These are phyloP conservation scores for Chloroidium sp. DNA, from an alignment of 163 green algal genomes.

Conservation along the genomic window DNA sequence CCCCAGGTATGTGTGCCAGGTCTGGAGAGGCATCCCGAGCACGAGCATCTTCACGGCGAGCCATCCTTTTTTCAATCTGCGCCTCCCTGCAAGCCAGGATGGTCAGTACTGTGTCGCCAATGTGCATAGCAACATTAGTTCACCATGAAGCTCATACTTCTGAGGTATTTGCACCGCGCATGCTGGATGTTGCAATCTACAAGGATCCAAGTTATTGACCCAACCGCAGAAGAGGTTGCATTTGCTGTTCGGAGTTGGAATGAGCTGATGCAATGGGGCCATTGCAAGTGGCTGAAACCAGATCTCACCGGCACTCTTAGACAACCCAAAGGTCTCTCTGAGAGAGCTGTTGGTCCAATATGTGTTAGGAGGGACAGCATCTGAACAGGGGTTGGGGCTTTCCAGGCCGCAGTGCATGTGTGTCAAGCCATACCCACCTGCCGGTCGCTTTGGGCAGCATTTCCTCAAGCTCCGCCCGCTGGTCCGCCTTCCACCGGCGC, in stretches of 20 bases:
- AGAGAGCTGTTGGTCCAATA: no score
- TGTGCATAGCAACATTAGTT: no score
- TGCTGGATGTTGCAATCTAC: not conserved
- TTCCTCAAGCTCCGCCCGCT: conserved; percentile 50
- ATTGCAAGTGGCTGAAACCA: no score
- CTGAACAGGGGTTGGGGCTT: no score
- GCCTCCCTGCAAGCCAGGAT: conserved; percentile 30
- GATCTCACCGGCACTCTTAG: not conserved
- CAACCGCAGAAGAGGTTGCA: not conserved
- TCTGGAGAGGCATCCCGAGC: conserved; percentile 38
- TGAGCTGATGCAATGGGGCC: not conserved
- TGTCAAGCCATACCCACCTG: conserved; percentile 11
- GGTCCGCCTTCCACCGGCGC: conserved; percentile 29
- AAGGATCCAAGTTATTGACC: not conserved
- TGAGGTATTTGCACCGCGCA: not conserved
- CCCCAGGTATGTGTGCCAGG: conserved; percentile 23
- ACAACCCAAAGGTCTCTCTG: not conserved
- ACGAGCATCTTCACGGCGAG: conserved; percentile 34
- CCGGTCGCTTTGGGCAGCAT: conserved; percentile 51
- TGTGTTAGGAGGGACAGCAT: no score
- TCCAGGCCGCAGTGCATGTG: not conserved
- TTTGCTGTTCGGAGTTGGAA: not conserved
- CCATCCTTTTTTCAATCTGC: conserved; percentile 45
- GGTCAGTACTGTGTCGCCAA: not conserved
- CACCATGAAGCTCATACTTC: not conserved